phyloP scores from a whole-genome alignment of 768 basidiomycete genomes.

The Boletus sp. region DNA sequence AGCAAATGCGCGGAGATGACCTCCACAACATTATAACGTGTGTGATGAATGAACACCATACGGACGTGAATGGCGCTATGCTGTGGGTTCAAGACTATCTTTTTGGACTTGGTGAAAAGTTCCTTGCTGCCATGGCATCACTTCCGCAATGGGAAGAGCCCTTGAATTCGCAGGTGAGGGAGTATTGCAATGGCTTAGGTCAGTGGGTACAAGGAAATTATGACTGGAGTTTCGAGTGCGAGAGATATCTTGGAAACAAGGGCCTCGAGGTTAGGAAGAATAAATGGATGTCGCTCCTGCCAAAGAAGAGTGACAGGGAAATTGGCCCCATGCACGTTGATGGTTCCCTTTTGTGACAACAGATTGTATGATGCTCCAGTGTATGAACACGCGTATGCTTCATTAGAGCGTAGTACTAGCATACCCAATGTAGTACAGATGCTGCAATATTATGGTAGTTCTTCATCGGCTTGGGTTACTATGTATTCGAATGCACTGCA shows the following conservation, averaged over 20 bases:
- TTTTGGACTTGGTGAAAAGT: neutral
- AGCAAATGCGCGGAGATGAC: neutral
- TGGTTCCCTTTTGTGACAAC: neutral
- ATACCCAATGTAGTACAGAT: too few relatives aligned
- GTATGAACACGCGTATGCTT: too few relatives aligned
- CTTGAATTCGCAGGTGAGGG: slow-evolving; percentile 41
- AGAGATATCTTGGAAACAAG: slow-evolving; percentile 6
- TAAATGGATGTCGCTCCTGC: slow-evolving; percentile 7
- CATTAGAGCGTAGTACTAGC: too few relatives aligned
- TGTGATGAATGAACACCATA: slow-evolving; percentile 42
- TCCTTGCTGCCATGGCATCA: slow-evolving; percentile 16
- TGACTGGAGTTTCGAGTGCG: slow-evolving; percentile 7
- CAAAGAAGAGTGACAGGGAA: neutral
- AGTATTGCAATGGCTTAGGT: slow-evolving; percentile 47
- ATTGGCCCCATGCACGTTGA: slow-evolving; percentile 6
- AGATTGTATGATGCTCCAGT: neutral
- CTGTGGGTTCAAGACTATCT: slow-evolving; percentile 3
- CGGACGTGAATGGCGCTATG: slow-evolving; percentile 20
- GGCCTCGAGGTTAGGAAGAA: slow-evolving; percentile 9
- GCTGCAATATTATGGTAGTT: too few relatives aligned
- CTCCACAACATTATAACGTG: slow-evolving; percentile 46
- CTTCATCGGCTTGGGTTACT: too few relatives aligned
- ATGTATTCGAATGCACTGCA: too few relatives aligned
- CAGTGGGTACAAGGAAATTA: slow-evolving; percentile 43
- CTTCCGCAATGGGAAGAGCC: slow-evolving; percentile 41